Percentiles rank a stretch among this genome's conserved stretches.
phyloP scores from a whole-genome alignment of 1,284 basidiomycete species.

The Puccinia novopanici region DNA sequence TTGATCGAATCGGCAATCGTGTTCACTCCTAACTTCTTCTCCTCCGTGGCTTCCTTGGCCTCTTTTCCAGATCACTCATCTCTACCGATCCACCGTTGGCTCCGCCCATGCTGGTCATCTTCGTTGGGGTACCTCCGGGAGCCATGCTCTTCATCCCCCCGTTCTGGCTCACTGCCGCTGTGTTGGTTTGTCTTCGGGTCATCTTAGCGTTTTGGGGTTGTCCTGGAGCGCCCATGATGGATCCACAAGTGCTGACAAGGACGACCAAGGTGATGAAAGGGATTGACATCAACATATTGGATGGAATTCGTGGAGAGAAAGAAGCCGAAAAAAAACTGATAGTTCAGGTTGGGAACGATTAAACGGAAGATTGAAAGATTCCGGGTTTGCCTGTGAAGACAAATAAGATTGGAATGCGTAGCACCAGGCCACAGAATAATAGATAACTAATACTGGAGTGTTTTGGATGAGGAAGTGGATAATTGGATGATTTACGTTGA shows the following conservation, averaged over 20 bases:
- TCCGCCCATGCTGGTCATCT: not conserved
- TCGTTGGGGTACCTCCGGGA: not conserved
- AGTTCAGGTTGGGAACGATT: too few species aligned
- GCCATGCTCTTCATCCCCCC: not conserved
- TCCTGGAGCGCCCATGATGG: not conserved
- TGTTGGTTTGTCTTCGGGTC: not conserved
- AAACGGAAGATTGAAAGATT: too few species aligned
- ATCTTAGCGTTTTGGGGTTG: not conserved
- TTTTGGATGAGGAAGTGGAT: too few species aligned
- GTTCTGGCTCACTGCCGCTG: not conserved
- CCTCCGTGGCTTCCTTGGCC: slow-evolving; percentile 14
- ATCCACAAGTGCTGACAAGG: not conserved
- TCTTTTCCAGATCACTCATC: slow-evolving; percentile 30
- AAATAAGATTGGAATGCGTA: too few species aligned
- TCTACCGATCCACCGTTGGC: not conserved
- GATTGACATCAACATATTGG: slow-evolving; percentile 5
- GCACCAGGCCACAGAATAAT: too few species aligned
- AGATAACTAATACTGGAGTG: too few species aligned
- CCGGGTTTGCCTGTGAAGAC: too few species aligned
- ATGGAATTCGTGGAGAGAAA: not conserved
- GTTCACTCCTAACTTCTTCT: slow-evolving; percentile 13
- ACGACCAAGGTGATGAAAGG: not conserved
- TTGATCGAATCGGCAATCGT: slow-evolving; percentile 29
- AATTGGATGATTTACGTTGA: too few species aligned
- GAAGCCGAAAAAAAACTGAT: not conserved